Percentiles rank a stretch among this genome's conserved stretches.
Evolutionary conservation across 192 early-diverging fungal genomes (phyloP).

Genomic region (Entomortierella lignicola): DNA sequence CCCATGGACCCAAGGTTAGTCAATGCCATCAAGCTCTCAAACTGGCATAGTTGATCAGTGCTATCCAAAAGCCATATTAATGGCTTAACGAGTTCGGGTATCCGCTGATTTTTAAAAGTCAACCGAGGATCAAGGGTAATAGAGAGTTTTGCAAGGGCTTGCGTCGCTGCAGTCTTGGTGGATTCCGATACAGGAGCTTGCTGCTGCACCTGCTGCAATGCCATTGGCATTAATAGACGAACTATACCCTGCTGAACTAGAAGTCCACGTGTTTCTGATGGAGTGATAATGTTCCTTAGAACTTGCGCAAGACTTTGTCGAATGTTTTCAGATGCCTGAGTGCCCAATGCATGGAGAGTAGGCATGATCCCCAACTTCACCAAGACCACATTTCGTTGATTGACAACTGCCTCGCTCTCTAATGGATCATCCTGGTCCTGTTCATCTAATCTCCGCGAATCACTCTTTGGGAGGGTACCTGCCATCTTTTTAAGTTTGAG

Average conservation of each 20-base stretch:
- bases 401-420: constrained; percentile 72
- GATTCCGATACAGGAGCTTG: constrained; percentile 22
- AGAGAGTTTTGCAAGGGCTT: constrained; percentile 92
- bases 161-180: constrained; percentile 68
- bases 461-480: constrained; percentile 42
- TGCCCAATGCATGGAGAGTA: constrained; percentile 63
- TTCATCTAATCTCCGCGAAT: constrained; percentile 45
- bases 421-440: constrained; percentile 62
- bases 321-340: constrained; percentile 67
- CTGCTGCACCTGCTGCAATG: constrained; percentile 25
- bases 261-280: constrained; percentile 73
- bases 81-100: constrained; percentile 79
- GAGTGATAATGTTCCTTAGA: constrained; percentile 77
- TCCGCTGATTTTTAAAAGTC: constrained; percentile 79
- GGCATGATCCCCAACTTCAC: constrained; percentile 69
- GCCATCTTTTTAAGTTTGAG: constrained; percentile 79
- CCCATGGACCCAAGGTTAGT: constrained; percentile 89
- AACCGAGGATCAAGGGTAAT: constrained; percentile 91
- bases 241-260: constrained; percentile 88
- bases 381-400: constrained; percentile 64
- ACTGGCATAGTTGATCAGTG: constrained; percentile 76
- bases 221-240: constrained; percentile 68
- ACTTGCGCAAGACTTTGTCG: constrained; percentile 73
- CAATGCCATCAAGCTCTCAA: constrained; percentile 93
- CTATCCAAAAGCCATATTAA: constrained; percentile 71